phyloP scores from a whole-genome alignment of 257 asterid genomes.

The Solanum sparsipilum region DNA sequence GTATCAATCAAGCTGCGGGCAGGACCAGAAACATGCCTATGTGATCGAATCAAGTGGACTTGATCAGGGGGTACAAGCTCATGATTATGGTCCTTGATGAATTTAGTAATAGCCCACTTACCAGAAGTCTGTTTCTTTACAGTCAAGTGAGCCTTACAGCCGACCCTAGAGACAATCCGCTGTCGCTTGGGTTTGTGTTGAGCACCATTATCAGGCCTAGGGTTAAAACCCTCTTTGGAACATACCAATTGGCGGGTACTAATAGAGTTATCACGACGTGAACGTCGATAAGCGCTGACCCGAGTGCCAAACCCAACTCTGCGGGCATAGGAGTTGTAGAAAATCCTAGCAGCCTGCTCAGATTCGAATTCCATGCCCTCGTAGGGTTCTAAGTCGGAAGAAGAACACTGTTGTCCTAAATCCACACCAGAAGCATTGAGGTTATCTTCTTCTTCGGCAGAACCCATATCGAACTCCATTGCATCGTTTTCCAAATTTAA shows the following conservation, averaged over 20 bases:
- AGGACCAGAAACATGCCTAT: slow-evolving; percentile 85
- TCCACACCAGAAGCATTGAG: slow-evolving; percentile 31
- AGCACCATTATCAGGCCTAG: slow-evolving; percentile 43
- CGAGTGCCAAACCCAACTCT: slow-evolving; percentile 91
- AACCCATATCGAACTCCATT: slow-evolving; percentile 3
- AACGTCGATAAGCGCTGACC: slow-evolving; percentile 87
- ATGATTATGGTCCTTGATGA: slow-evolving; percentile 76
- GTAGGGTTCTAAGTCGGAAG: slow-evolving; percentile 67
- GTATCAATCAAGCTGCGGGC: slow-evolving; percentile 87
- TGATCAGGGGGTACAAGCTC: slow-evolving; percentile 86
- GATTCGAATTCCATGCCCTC: slow-evolving; percentile 97
- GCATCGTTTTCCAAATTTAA: slow-evolving; percentile 48
- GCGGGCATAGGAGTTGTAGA: slow-evolving; percentile 82
- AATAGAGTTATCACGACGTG: slow-evolving; percentile 84
- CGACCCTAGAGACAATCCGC: slow-evolving; percentile 69
- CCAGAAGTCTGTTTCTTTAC: slow-evolving; percentile 82
- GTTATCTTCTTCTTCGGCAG: background rate
- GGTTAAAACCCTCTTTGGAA: slow-evolving; percentile 86
- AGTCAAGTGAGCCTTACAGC: slow-evolving; percentile 80
- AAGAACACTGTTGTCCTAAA: slow-evolving; percentile 29
- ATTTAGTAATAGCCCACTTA: slow-evolving; percentile 65
- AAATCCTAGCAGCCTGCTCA: slow-evolving; percentile 90
- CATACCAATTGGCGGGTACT: slow-evolving; percentile 88
- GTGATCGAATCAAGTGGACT: slow-evolving; percentile 84
- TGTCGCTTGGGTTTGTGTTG: slow-evolving; percentile 69